Percentiles rank a stretch among this genome's conserved stretches.
Evolutionary conservation across 768 basidiomycete genomes (phyloP).

Genomic region (Tylopilus sp.): DNA sequence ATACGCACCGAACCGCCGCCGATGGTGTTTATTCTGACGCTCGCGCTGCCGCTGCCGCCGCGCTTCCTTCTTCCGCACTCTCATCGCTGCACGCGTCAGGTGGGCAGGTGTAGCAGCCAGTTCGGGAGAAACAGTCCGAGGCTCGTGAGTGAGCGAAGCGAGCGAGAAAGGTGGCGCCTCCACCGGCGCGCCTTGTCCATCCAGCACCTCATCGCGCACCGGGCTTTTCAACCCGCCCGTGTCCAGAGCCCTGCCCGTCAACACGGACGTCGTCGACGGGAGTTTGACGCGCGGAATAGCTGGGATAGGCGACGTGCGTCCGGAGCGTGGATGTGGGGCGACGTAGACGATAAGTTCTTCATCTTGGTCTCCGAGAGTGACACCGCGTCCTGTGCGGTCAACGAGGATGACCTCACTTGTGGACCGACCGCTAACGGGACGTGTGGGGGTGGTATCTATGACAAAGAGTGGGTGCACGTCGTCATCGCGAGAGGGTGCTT

Average conservation of each 20-base stretch:
- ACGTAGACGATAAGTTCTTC: slow-evolving; percentile 71
- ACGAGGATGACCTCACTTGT: slow-evolving; percentile 23
- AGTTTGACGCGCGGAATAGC: slow-evolving; percentile 14
- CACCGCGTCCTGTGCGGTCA: slow-evolving; percentile 16
- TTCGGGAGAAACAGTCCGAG: slow-evolving; percentile 3
- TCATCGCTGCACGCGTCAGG: slow-evolving; percentile 14
- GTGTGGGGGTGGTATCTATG: slow-evolving; percentile 40
- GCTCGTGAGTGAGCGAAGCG: slow-evolving; percentile 25
- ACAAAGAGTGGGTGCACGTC: slow-evolving; percentile 22
- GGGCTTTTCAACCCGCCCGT: background rate
- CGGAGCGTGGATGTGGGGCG: slow-evolving; percentile 62
- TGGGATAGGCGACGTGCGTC: slow-evolving; percentile 12
- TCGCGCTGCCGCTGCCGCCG: slow-evolving; percentile 11
- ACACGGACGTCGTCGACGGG: slow-evolving; percentile 20
- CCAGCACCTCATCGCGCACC: slow-evolving; percentile 1
- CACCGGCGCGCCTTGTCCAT: background rate
- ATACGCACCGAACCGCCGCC: slow-evolving; percentile 42
- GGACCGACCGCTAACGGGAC: slow-evolving; percentile 1
- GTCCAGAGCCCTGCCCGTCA: slow-evolving; percentile 17
- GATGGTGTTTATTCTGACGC: slow-evolving; percentile 20
- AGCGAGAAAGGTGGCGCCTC: slow-evolving; percentile 20
- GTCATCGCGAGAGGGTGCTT: background rate
- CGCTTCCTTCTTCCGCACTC: slow-evolving; percentile 21
- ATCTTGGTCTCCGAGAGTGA: slow-evolving; percentile 18
- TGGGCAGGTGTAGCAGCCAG: slow-evolving; percentile 16